Conservation (phyloP, 352 stramenopile species). For the Pythium rhizo-oryzae region DNA sequence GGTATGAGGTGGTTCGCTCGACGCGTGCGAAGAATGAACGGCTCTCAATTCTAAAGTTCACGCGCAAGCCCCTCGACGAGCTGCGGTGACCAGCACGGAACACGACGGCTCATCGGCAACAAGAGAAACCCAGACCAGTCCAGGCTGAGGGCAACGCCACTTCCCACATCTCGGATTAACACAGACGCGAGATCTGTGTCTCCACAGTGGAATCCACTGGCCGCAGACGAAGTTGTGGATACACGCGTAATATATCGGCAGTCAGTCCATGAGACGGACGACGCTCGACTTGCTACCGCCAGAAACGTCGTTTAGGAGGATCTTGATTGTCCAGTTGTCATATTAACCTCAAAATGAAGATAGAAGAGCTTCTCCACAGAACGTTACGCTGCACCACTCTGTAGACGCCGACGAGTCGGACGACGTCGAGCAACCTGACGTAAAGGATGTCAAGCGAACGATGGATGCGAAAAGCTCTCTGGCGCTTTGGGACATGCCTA, state of each 20-base stretch:
- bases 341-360: no score
- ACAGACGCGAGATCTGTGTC: not conserved
- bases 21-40: slow-evolving; percentile 73
- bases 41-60: slow-evolving; percentile 80
- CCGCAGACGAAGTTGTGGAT: not conserved
- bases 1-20: slow-evolving; percentile 67
- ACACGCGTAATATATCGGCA: not conserved
- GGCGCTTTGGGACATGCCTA: not conserved
- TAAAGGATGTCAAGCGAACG: no score
- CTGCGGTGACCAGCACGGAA: not conserved
- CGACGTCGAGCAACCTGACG: no score
- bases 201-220: no score
- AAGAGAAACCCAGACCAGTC: not conserved
- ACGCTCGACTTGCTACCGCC: no score
- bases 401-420: no score
- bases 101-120: not conserved
- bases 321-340: no score
- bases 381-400: no score
- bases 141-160: no score
- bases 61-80: slow-evolving; percentile 18
- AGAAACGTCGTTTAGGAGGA: no score
- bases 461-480: not conserved
- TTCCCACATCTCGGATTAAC: not conserved
- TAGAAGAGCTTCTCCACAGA: no score
- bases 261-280: not conserved